phyloP scores from a whole-genome alignment of 495 filamentous ascomycete species.

The Penicillium angulare region DNA sequence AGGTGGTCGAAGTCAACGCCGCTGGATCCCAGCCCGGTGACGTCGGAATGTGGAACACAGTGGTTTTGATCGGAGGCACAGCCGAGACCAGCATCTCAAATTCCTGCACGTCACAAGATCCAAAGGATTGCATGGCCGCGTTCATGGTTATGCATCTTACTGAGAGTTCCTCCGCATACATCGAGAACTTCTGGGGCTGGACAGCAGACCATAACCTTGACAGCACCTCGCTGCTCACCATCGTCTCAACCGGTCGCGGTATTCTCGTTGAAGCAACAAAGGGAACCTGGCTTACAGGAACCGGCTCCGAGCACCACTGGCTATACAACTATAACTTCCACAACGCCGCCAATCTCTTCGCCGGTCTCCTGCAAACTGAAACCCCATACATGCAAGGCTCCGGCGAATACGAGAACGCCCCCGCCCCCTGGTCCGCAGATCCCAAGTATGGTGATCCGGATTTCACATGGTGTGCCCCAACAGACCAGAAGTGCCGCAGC shows the following conservation, averaged over 20 bases:
- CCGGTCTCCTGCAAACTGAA: slow-evolving; percentile 44
- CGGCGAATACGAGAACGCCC: slow-evolving; percentile 32
- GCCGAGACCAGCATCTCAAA: slow-evolving; percentile 36
- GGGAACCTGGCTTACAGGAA: slow-evolving; percentile 43
- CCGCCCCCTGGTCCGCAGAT: slow-evolving; percentile 41
- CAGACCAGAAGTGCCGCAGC: slow-evolving; percentile 40
- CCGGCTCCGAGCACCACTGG: slow-evolving; percentile 48
- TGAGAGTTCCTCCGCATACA: slow-evolving; percentile 47
- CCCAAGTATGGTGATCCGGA: slow-evolving; percentile 42
- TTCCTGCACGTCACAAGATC: slow-evolving; percentile 38
- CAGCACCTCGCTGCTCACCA: slow-evolving; percentile 25
- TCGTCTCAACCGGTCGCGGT: slow-evolving; percentile 51
- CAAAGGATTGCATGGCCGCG: slow-evolving; percentile 44
- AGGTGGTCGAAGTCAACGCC: slow-evolving; percentile 50
- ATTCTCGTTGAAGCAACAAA: slow-evolving; percentile 47
- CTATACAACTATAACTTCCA: slow-evolving; percentile 52
- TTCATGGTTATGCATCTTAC: slow-evolving; percentile 55
- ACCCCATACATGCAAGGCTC: slow-evolving; percentile 47
- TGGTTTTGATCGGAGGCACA: slow-evolving; percentile 53
- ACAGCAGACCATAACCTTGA: slow-evolving; percentile 58
- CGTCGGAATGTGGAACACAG: slow-evolving; percentile 57
- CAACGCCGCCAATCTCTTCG: slow-evolving; percentile 47
- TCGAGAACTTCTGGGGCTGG: slow-evolving; percentile 64
- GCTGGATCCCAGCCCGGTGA: slow-evolving; percentile 51
- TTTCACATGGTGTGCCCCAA: slow-evolving; percentile 34